A percentile compares a stretch with the other conserved stretches of the same genome.
phyloP scores from a whole-genome alignment of 129 eudicot genomes.

The Arctium lappa region DNA sequence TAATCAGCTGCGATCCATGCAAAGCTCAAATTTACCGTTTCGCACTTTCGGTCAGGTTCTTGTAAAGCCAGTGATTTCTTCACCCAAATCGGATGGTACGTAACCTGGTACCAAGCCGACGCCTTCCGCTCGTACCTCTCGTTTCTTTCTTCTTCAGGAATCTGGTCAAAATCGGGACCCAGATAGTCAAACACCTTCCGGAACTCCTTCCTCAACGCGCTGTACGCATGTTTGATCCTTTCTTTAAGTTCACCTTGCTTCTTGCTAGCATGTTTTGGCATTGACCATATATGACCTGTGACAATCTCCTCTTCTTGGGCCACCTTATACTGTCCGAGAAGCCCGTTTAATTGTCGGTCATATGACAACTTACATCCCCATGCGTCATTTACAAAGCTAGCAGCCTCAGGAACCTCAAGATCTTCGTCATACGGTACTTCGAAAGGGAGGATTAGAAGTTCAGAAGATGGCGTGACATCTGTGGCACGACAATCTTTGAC shows the following conservation, averaged over 20 bases:
- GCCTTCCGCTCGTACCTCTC: constrained; percentile 53
- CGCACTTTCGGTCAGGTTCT: constrained; percentile 33
- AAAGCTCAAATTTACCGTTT: constrained; percentile 55
- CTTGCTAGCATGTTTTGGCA: constrained; percentile 54
- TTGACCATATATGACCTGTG: constrained; percentile 76
- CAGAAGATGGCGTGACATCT: constrained; percentile 27
- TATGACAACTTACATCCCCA: constrained; percentile 57
- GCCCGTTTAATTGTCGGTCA: constrained; percentile 48
- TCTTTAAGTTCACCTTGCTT: constrained; percentile 69
- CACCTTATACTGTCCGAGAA: constrained; percentile 70
- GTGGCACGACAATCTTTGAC: constrained; percentile 40
- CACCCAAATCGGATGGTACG: constrained; percentile 56
- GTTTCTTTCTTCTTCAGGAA: constrained; percentile 50
- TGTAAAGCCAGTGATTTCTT: constrained; percentile 36
- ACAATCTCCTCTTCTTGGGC: constrained; percentile 65
- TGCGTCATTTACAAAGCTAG: constrained; percentile 45
- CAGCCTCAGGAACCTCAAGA: constrained; percentile 46
- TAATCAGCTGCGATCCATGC: constrained; percentile 80
- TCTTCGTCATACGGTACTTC: constrained; percentile 46
- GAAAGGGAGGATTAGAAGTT: constrained; percentile 8
- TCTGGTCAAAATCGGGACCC: constrained; percentile 36
- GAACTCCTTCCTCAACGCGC: constrained; percentile 53
- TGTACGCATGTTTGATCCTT: constrained; percentile 63
- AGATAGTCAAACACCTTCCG: constrained; percentile 53
- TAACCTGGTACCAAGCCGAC: constrained; percentile 79